Percentiles rank a stretch among this genome's conserved stretches.
Evolutionary conservation across 495 filamentous ascomycete species (phyloP).

Genomic region (Amphirosellinia nigrospora): DNA sequence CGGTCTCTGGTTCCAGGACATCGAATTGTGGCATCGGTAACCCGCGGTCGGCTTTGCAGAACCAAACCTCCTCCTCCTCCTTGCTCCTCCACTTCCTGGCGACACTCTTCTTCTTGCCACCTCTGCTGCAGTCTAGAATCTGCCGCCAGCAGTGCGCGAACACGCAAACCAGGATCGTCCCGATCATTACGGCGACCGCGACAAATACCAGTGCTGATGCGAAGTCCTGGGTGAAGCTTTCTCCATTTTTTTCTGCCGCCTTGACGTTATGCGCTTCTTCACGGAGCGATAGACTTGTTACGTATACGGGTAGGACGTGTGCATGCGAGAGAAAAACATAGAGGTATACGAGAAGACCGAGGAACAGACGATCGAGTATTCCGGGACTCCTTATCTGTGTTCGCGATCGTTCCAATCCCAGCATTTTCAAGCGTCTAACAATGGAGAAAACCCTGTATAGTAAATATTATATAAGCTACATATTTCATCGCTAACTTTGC

Average conservation of each 20-base stretch:
- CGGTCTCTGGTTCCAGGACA: neutral
- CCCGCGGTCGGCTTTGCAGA: constrained; percentile 12
- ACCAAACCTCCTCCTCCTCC: constrained; percentile 21
- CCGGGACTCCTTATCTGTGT: neutral
- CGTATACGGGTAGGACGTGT: neutral
- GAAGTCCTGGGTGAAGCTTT: constrained; percentile 32
- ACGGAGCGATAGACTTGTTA: neutral
- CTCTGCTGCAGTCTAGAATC: constrained; percentile 22
- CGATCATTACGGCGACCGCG: constrained; percentile 21
- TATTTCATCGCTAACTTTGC: neutral
- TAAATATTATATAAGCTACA: neutral
- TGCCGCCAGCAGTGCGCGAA: constrained; percentile 35
- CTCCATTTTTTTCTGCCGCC: neutral
- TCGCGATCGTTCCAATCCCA: neutral
- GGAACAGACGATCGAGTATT: neutral
- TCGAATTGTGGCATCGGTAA: constrained; percentile 16
- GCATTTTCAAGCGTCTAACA: neutral
- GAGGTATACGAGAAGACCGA: neutral
- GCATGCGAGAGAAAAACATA: neutral
- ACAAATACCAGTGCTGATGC: constrained; percentile 27
- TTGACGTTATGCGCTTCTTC: neutral
- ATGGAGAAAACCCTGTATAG: neutral
- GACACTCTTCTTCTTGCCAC: neutral
- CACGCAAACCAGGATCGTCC: constrained; percentile 30
- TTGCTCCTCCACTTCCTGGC: neutral